Evolutionary conservation across 805 yeast genomes (phyloP), one percentile per base, ranked within the genome.

Genomic region (Scheffersomyces lignosus): DNA sequence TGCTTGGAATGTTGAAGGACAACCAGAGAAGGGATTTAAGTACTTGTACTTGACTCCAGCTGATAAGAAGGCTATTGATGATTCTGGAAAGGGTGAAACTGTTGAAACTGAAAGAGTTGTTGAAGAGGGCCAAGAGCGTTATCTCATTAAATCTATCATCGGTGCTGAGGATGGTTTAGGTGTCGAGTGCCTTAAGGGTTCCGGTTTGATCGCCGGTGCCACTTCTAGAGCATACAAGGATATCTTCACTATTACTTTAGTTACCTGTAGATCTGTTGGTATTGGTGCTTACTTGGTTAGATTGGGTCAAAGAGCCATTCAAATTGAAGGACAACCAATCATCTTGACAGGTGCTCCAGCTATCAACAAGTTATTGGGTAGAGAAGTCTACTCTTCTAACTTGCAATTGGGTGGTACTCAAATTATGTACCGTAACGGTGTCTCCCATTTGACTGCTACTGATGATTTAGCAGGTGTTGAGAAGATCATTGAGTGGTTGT

Each of bases 181-280:
- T 73, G 99, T 93, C 42, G 99, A 93, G 68, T 93, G 96, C 78
- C 80, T 93, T 66, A 82, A 83, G 69, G 99, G 99, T 27, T 91
- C 98, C 37, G 99, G 98, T 71, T 75, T 93, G 58, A 93, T 93
- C 70, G 99, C 99, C 15, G 99, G 99, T 67, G 96, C 96, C 18
- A 93, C 99, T 31, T 87, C 97, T 9, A 83, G 88, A 62, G 99
- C 99, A 15, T 93, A 93, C 79, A 86, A 87, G 63, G 99, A 93
- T 60, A 93, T 93, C 45, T 93, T 93, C 74, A 93, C 99, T 15
- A 80, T 90, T 41, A 91, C 99, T n/a, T 75, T 93, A 63, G 99
- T 93, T 38, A 93, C 99, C n/a, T 90, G 98, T 73, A 83, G 99
- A 77, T 90, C 98, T 35, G 99, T 93, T 56, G 99, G 99, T 83